phyloP scores from a whole-genome alignment of 805 yeast species.

The Nakazawaea anatomiae region DNA sequence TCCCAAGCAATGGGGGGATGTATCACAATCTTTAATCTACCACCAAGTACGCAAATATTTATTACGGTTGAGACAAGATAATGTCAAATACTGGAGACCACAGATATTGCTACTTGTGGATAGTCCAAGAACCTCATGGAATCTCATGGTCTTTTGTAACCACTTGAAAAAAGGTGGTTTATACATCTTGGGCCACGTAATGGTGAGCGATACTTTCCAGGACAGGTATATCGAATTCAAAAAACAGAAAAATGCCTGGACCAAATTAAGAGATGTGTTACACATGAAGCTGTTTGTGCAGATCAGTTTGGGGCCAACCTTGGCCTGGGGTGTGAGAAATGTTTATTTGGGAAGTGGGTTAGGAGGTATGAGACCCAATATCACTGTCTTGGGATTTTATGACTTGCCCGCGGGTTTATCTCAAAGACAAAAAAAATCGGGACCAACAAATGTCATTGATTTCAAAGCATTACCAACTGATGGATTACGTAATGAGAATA shows the following conservation, averaged over 20 bases:
- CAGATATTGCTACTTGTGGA: constrained; percentile 86
- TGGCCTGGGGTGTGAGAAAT: constrained; percentile 94
- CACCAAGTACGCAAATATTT: constrained; percentile 95
- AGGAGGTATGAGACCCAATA: constrained; percentile 98
- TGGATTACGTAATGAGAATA: constrained; percentile 61
- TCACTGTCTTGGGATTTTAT: constrained; percentile 85
- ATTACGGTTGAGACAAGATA: constrained; percentile 77
- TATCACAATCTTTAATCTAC: constrained; percentile 88
- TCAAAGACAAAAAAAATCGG: neutral
- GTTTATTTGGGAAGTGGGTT: constrained; percentile 89
- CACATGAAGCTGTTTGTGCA: constrained; percentile 92
- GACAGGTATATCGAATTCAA: constrained; percentile 62
- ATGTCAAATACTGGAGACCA: constrained; percentile 98
- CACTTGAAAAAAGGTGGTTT: constrained; percentile 94
- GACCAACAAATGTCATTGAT: constrained; percentile 18
- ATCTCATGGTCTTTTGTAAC: constrained; percentile 85
- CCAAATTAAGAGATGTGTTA: constrained; percentile 68
- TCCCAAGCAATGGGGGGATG: constrained; percentile 98
- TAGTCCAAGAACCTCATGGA: constrained; percentile 90
- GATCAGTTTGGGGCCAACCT: constrained; percentile 76
- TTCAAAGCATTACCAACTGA: constrained; percentile 71
- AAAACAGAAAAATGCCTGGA: constrained; percentile 78
- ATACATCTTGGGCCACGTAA: constrained; percentile 88
- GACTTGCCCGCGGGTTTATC: constrained; percentile 36
- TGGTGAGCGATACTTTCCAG: constrained; percentile 58